Base-by-base conservation (phyloP, 768 basidiomycete genomes). In the Dentipellis sp. region DNA sequence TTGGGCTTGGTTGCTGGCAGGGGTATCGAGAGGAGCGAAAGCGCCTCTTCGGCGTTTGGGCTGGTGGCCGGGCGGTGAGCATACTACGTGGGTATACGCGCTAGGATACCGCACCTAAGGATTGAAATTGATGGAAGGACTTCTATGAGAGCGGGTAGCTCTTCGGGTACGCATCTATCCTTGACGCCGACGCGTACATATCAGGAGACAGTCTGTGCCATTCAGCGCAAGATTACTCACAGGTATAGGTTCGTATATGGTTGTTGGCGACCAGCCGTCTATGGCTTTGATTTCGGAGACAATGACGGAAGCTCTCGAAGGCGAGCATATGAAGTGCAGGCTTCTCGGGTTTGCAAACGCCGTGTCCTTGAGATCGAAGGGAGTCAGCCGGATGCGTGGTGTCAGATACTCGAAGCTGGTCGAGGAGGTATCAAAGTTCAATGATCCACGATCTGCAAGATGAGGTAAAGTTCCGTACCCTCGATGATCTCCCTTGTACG, bases 291-390 rank as follows among this genome's bases (percentile, higher is more conserved):
- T 75, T 66, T 94, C 85, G 37, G 78, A 75, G 59, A 89, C 72
- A 56, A 94, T 86, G 4, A 72, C 71, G 12, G 73, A 67, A 4
- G 90, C 89, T 45, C 93, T 79, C 1, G 73, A 66, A 0, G 93
- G 91, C 3, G 91, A 91, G 65, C 91, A 94, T 19, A 93, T 83
- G 63, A 92, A 92, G 68, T 97, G 93, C 45, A 95, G 64, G 17
- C 74, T 75, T 16, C 68, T 63, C 12, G 91, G 72, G 37, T 69
- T 64, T 3, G 67, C 77, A 7, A 91, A 71, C 53, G 65, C 73
- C 4, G 84, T 84, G 8, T 67, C 72, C 3, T 65, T 64, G 49
- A 93, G 71, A 68, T 95, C 90, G 53, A 70, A 72, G 19, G 91
- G 91, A 11, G 78, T 82, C 54, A 94, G 74, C 5, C 83, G 81